phyloP scores from a whole-genome alignment of 306 rosid species.

The Casuarina equisetifolia region DNA sequence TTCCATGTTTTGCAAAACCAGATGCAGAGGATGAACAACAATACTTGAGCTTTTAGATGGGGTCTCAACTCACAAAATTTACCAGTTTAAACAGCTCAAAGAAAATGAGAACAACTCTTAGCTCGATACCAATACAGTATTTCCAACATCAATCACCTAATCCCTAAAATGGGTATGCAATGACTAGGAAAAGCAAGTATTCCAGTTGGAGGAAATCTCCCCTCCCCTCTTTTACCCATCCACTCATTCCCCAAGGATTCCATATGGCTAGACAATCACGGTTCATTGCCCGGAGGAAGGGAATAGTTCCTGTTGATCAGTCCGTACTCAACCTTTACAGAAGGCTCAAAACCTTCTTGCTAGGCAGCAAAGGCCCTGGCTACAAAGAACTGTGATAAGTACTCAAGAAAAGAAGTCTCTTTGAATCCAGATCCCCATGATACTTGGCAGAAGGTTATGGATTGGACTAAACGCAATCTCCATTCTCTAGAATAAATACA shows the following conservation, averaged over 20 bases:
- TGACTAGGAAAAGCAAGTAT: neutral
- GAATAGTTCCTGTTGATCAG: neutral
- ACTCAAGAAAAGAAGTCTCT: too few species aligned
- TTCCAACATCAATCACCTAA: neutral
- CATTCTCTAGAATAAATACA: too few species aligned
- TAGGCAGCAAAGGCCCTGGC: too few species aligned
- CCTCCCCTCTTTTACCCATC: neutral
- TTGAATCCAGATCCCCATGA: too few species aligned
- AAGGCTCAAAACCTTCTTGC: too few species aligned
- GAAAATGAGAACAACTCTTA: too few species aligned
- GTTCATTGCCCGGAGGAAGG: neutral
- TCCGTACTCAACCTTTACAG: too few species aligned
- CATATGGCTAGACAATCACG: neutral
- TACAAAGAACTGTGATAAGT: too few species aligned
- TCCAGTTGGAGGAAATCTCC: neutral
- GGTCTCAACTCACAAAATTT: too few species aligned
- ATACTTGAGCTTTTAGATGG: neutral
- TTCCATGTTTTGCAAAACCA: neutral
- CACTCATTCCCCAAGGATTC: neutral
- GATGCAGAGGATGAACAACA: neutral
- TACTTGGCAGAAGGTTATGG: too few species aligned
- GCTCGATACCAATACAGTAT: neutral
- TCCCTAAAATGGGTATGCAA: neutral
- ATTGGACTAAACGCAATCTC: too few species aligned
- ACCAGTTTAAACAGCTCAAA: too few species aligned